phyloP scores from a whole-genome alignment of 1,284 basidiomycete species.

The Pterulicium gracile region DNA sequence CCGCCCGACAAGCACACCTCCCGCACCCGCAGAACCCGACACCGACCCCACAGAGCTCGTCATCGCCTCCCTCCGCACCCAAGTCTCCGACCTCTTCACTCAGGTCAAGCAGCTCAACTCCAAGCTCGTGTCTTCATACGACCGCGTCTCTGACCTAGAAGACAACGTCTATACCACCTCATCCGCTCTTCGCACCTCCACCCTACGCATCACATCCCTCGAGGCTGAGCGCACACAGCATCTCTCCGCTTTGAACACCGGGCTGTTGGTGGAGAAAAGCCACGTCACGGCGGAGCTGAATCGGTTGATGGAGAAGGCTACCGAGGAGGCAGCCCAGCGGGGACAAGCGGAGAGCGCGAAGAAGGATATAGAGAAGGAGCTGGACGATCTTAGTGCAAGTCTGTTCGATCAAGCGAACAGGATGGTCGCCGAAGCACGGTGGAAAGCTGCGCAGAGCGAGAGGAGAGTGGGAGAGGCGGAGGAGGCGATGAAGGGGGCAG shows the following conservation, averaged over 20 bases:
- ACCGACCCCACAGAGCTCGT: constrained; percentile 55
- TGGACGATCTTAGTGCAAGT: constrained; percentile 88
- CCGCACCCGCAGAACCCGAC: not conserved
- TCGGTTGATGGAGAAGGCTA: constrained; percentile 87
- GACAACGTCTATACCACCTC: constrained; percentile 74
- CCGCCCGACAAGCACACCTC: not conserved
- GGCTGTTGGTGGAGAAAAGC: constrained; percentile 84
- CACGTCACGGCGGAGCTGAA: constrained; percentile 91
- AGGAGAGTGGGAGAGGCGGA: constrained; percentile 77
- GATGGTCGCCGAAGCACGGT: constrained; percentile 90
- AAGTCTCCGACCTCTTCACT: constrained; percentile 78
- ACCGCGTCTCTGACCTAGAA: constrained; percentile 87
- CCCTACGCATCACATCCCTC: constrained; percentile 56
- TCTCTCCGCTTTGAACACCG: constrained; percentile 74
- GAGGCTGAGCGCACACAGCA: constrained; percentile 71
- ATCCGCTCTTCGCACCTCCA: constrained; percentile 42
- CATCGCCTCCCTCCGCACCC: constrained; percentile 67
- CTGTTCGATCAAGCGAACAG: constrained; percentile 84
- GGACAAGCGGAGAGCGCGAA: constrained; percentile 85
- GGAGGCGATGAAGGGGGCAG: constrained; percentile 70
- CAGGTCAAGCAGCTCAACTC: constrained; percentile 87
- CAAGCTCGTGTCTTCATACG: constrained; percentile 89
- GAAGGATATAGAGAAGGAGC: constrained; percentile 74
- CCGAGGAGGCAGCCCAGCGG: constrained; percentile 85
- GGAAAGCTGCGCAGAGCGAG: constrained; percentile 67